Conservation (phyloP, 257 asterid genomes). For the Pogostemon cablin region DNA sequence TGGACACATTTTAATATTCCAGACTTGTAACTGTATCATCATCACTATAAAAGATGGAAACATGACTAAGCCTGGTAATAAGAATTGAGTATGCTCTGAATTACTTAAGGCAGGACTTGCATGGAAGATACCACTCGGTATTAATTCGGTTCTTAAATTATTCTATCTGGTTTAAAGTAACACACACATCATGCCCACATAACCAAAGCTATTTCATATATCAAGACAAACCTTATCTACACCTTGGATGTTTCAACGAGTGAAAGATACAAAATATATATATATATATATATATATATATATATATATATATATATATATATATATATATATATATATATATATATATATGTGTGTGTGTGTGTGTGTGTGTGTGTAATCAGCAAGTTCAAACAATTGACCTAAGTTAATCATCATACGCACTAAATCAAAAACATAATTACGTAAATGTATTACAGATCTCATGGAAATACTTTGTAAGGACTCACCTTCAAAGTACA, state of each 20-base stretch:
- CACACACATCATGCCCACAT: conserved; percentile 2
- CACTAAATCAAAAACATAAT: not conserved
- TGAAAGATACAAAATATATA: not conserved
- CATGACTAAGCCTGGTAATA: conserved; percentile 59
- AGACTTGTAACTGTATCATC: conserved; percentile 67
- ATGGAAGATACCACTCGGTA: conserved; percentile 36
- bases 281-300: not conserved
- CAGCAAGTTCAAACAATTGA: no score
- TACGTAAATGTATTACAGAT: not conserved
- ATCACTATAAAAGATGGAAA: conserved; percentile 45
- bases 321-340: not conserved
- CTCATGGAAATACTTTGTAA: not conserved
- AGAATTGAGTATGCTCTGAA: conserved; percentile 27
- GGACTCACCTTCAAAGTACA: conserved; percentile 59
- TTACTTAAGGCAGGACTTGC: conserved; percentile 29
- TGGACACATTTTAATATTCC: conserved; percentile 52
- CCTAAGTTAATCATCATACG: not conserved
- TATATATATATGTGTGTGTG: not conserved
- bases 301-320: not conserved
- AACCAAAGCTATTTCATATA: not conserved
- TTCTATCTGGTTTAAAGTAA: conserved; percentile 32
- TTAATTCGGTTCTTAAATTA: conserved; percentile 9
- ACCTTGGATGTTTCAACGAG: not conserved
- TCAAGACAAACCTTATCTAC: no score
- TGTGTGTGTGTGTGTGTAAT: no score